Evolutionary conservation across 345 rosid genomes (phyloP), one percentile per base, ranked within the genome.

Genomic region (Eucalyptus tenuipes): DNA sequence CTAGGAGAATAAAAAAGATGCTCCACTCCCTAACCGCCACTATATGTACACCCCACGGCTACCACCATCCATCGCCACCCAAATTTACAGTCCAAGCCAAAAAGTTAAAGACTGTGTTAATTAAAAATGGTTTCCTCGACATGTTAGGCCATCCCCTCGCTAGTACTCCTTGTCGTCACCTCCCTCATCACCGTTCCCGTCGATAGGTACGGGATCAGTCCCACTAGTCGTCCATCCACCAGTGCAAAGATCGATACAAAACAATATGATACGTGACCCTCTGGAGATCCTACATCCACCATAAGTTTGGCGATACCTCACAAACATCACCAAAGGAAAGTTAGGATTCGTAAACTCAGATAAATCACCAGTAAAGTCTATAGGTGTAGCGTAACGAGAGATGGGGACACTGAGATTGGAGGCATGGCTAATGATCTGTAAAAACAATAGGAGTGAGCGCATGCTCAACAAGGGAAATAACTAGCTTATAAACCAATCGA

Each of bases 341-440:
- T 10, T 2, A 8, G 13, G 29, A 9, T 55, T 2, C 27, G 5
- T 20, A 55, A 55, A 24, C 61, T 55, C 29, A 55, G 2, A 55
- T 55, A 55, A 55, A 24, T 55, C 3, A 3, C 13, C 27, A 24
- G 2, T 25, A 55, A 55, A 55, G 61, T 55, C 44, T 55, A 55
- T 10, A 25, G 29, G 29, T 25, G 27, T 25, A 24, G 13, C 61
- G 27, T 55, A 55, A 55, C 13, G 61, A 55, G 61, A 55, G 61
- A 55, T 24, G 27, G 13, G 13, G 29, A 55, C 61, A 1, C 2
- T 24, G 13, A 0, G 27, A 24, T 5, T 9, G 29, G 1, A 55
- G 61, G 61, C 13, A 24, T 55, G 61, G 6, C 13, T 55, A 55
- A 9, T 24, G 61, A 24, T 55, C 12, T 55, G 11, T 55, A 10